These are phyloP conservation scores for Canna indica DNA, from an alignment of 176 grass and related monocot species.

Conservation along the genomic window DNA sequence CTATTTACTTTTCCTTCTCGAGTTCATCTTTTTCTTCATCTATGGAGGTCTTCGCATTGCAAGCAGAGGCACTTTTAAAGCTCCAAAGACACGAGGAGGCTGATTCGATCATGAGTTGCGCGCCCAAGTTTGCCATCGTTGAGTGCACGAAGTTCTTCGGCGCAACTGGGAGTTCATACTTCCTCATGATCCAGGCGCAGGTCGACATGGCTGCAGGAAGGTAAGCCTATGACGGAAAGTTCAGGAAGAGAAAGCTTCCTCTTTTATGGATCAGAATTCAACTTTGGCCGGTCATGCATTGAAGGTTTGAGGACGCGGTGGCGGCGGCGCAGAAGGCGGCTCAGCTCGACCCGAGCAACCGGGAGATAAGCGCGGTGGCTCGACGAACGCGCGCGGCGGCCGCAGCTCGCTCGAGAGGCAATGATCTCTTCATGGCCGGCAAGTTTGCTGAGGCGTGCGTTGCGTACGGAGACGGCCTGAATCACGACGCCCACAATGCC, in stretches of 20 bases:
- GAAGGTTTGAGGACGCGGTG: constrained; percentile 70
- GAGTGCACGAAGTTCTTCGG: constrained; percentile 66
- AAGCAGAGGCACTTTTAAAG: constrained; percentile 73
- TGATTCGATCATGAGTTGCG: constrained; percentile 32
- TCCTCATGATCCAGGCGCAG: constrained; percentile 57
- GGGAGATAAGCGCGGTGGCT: constrained; percentile 46
- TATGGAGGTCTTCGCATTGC: constrained; percentile 56
- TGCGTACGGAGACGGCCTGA: constrained; percentile 61
- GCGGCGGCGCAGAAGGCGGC: constrained; percentile 49
- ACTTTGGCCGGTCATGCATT: neutral
- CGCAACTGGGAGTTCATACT: constrained; percentile 50
- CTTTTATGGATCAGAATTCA: neutral
- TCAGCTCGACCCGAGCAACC: constrained; percentile 61
- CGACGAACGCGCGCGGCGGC: constrained; percentile 38
- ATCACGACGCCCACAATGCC: constrained; percentile 40
- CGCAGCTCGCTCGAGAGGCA: constrained; percentile 64
- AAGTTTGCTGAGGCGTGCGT: constrained; percentile 71
- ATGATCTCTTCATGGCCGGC: constrained; percentile 64
- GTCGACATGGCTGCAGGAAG: constrained; percentile 78
- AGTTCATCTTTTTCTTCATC: neutral
- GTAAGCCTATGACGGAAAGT: constrained; percentile 27
- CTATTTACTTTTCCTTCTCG: neutral
- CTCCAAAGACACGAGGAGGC: constrained; percentile 73
- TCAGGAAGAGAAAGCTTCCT: neutral
- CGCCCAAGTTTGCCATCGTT: constrained; percentile 48